These are phyloP conservation scores for Pestalotiopsis sp. DNA, from an alignment of 2,329 filamentous ascomycete genomes.

Conservation along the genomic window DNA sequence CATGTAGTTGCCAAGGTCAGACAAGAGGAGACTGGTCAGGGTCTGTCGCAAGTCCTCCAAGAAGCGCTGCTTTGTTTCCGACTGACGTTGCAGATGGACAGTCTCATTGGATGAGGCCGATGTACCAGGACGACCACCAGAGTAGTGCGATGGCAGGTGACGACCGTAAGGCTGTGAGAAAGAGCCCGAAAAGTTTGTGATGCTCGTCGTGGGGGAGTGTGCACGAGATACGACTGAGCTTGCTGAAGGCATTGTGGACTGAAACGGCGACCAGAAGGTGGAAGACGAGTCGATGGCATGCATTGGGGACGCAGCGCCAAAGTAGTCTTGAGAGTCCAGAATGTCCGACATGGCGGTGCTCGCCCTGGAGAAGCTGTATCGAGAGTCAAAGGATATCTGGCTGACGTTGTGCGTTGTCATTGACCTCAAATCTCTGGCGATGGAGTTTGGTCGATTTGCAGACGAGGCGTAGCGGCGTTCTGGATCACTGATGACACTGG, in stretches of 20 bases:
- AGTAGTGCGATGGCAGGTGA: conserved; percentile 46
- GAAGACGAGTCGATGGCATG: conserved; percentile 74
- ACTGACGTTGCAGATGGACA: conserved; percentile 60
- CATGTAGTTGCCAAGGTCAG: conserved; percentile 84
- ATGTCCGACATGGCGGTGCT: conserved; percentile 65
- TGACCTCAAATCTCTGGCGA: conserved; percentile 59
- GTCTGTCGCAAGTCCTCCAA: conserved; percentile 76
- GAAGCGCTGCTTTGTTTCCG: conserved; percentile 77
- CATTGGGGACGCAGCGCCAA: conserved; percentile 69
- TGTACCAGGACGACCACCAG: conserved; percentile 62
- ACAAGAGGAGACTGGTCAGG: conserved; percentile 81
- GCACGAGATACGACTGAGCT: conserved; percentile 60
- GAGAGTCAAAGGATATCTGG: conserved; percentile 71
- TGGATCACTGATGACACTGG: conserved; percentile 58
- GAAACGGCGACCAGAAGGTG: conserved; percentile 90
- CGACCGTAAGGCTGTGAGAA: conserved; percentile 47
- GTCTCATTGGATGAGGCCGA: conserved; percentile 71
- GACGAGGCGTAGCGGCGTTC: conserved; percentile 49
- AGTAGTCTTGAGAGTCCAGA: conserved; percentile 71
- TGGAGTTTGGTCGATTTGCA: conserved; percentile 51
- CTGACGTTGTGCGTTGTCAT: conserved; percentile 65
- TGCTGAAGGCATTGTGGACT: conserved; percentile 67
- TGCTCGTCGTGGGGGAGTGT: conserved; percentile 64
- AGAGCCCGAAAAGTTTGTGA: conserved; percentile 58
- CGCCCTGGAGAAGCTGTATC: conserved; percentile 61